Base-by-base conservation (phyloP, 106 monocot species). In the Vanilla planifolia region DNA sequence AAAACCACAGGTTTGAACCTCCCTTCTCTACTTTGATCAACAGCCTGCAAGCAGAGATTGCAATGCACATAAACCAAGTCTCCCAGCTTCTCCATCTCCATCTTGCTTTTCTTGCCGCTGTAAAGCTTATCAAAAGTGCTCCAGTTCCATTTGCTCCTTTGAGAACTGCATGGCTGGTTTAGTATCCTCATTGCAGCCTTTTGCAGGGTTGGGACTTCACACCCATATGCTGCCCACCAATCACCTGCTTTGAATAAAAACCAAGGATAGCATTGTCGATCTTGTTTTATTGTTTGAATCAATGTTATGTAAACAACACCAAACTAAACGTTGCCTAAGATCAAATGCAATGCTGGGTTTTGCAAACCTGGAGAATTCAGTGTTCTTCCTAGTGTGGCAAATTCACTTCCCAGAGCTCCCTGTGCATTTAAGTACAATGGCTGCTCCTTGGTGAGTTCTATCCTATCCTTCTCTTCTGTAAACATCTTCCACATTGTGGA, bases 141-240 rank as follows among this genome's bases (percentile, higher is more conserved):
- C 80, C 80, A 80, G 36, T 80, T 75, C 75, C 80, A 80, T 48
- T 63, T 80, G 50, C 51, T 72, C 75, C 75, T 64, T 44, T 80
- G 62, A 37, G 75, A 75, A 60, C 75, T 80, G 44, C 75, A 75
- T 14, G 80, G 80, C 43, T 75, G 80, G 17, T 67, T 71, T 2
- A 80, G 63, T 50, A 75, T 80, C 62, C 80, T 51, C 53, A 80
- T 50, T 8, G 75, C 80, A 51, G 66, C 74, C 66, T 67, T 71
- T 37, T 75, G 80, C 51, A 80, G 43, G 15, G 51, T 50, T 3
- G 80, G 80, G n/a, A 75, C 60, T 56, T 80, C 80, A 51, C 67
- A 80, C 50, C 75, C 80, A 44, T 75, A 80, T 43, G 66, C 62
- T 2, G 80, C 71, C 80, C 80, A 80, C 80, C 80, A 80, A 26